Evolutionary conservation across 2,329 filamentous ascomycete genomes (phyloP), one percentile per base, ranked within the genome.

Genomic region (Rhinocladiella similis): DNA sequence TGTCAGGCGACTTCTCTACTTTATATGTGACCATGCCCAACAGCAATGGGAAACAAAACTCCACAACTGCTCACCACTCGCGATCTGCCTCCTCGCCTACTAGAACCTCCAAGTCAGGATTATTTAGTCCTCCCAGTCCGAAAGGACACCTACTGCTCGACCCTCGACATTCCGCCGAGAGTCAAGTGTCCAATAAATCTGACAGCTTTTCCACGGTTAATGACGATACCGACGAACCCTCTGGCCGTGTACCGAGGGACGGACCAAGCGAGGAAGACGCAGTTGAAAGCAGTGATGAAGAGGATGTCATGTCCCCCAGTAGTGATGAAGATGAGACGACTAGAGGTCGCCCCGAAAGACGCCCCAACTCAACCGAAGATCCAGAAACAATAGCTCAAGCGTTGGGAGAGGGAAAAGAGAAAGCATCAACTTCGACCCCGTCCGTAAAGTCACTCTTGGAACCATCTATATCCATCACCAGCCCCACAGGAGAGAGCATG

Each of bases 251-350:
- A 7, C 72, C 92, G 60, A 85, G 85, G 19, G 85, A 88, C 62
- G 86, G 86, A 42, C 85, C 87, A 86, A 87, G 90, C 12, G 88
- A 90, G 35, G 75, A 75, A 18, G 67, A 69, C 14, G 73, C 69
- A 38, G 75, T 79, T 29, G 63, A 69, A 41, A 68, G 66, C 22
- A 72, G 70, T 42, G 71, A 72, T 13, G 70, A 73, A 20, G 64
- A 19, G 5, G 38, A 69, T 46, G 68, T 75, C 43, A 38, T 41
- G 14, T 60, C 53, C 42, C 41, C 46, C 19, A 62, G 59, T 47
- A 62, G 59, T 46, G 59, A 62, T 59, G 80, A 66, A 50, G 62
- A 63, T 42, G 62, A 64, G 47, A 41, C 38, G 38, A 56, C 62
- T 64, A 83, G 61, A 60, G 61, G 61, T 51, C 59, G 61, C 36